These are phyloP conservation scores for Stemphylium beticola DNA, from an alignment of 2,329 filamentous ascomycete species.

Conservation along the genomic window DNA sequence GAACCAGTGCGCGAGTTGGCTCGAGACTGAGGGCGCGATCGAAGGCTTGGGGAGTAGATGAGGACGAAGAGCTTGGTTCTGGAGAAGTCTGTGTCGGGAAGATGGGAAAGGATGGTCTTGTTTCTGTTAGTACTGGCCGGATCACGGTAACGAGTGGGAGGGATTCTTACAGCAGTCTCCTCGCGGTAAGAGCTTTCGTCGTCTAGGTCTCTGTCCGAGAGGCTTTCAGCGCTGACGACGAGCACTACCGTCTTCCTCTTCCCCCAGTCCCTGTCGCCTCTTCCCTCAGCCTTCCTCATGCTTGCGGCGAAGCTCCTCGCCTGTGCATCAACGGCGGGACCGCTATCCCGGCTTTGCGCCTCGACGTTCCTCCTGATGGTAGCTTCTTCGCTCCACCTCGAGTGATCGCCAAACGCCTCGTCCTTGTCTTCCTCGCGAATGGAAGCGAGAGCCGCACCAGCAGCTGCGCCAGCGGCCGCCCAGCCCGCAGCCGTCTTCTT, in stretches of 20 bases:
- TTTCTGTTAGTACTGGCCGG: conserved; percentile 34
- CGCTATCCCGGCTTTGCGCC: conserved; percentile 45
- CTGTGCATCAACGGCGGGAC: conserved; percentile 41
- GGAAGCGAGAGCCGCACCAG: conserved; percentile 81
- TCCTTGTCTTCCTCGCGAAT: conserved; percentile 84
- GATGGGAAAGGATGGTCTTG: conserved; percentile 78
- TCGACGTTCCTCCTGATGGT: conserved; percentile 64
- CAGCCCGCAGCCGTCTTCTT: conserved; percentile 81
- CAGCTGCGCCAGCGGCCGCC: conserved; percentile 79
- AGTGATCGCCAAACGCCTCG: conserved; percentile 78
- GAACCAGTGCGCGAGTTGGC: conserved; percentile 42
- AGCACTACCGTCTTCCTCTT: conserved; percentile 78
- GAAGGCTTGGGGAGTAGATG: conserved; percentile 83
- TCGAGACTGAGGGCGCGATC: conserved; percentile 61
- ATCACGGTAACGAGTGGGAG: not conserved
- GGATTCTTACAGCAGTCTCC: conserved; percentile 77
- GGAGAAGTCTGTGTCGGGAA: conserved; percentile 77
- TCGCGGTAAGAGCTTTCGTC: conserved; percentile 64
- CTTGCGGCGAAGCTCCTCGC: conserved; percentile 41
- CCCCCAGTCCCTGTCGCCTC: conserved; percentile 25
- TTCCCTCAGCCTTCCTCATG: conserved; percentile 25
- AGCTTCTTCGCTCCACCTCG: conserved; percentile 90
- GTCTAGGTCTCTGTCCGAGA: conserved; percentile 61
- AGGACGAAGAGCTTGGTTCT: conserved; percentile 82
- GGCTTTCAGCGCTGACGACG: conserved; percentile 80